phyloP scores from a whole-genome alignment of 2,329 filamentous ascomycete species.

The Epichloe gansuensis region DNA sequence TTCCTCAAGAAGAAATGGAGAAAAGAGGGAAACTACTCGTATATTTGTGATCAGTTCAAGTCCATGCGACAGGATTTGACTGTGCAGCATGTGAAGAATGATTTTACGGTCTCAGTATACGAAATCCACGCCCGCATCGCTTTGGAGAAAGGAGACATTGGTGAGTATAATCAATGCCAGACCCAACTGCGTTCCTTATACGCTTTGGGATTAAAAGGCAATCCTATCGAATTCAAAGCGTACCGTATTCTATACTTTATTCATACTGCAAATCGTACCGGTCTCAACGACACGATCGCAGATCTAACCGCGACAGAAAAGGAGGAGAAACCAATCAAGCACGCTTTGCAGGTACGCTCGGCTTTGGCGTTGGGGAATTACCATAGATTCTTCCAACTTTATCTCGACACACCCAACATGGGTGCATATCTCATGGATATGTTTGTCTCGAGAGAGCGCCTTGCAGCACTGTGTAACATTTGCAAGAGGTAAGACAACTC shows the following conservation, averaged over 20 bases:
- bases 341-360: slow-evolving; percentile 83
- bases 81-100: slow-evolving; percentile 91
- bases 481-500: slow-evolving; percentile 63
- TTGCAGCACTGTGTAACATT: slow-evolving; percentile 80
- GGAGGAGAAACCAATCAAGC: slow-evolving; percentile 69
- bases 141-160: slow-evolving; percentile 93
- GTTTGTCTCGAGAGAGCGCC: slow-evolving; percentile 89
- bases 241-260: slow-evolving; percentile 99
- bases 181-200: slow-evolving; percentile 93
- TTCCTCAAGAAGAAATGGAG: slow-evolving; percentile 91
- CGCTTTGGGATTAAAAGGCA: slow-evolving; percentile 73
- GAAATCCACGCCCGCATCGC: slow-evolving; percentile 97
- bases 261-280: slow-evolving; percentile 94
- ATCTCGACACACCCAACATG: slow-evolving; percentile 91
- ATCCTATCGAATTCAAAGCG: slow-evolving; percentile 91
- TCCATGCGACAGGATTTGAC: slow-evolving; percentile 96
- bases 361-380: slow-evolving; percentile 90
- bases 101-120: slow-evolving; percentile 93
- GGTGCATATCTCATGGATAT: slow-evolving; percentile 98
- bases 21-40: slow-evolving; percentile 84
- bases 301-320: slow-evolving; percentile 99
- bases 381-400: slow-evolving; percentile 94
- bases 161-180: slow-evolving; percentile 99
- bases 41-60: slow-evolving; percentile 99
- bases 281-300: slow-evolving; percentile 95